These are phyloP conservation scores for Moesziomyces sp. DNA, from an alignment of 1,284 basidiomycete species.

Conservation along the genomic window DNA sequence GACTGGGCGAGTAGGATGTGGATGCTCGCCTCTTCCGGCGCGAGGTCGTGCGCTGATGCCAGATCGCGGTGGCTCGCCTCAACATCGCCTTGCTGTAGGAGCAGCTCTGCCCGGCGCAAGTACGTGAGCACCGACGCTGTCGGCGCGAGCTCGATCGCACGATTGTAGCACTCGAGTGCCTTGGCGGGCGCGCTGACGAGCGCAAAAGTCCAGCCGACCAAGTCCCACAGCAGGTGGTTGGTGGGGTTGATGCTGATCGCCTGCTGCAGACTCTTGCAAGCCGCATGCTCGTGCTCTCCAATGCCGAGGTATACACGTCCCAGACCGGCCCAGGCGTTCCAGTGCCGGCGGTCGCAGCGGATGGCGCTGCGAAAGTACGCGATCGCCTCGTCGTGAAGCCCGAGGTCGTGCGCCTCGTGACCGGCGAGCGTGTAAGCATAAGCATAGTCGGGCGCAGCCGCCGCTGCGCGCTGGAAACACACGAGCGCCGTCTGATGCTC, in stretches of 20 bases:
- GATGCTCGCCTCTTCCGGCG: constrained; percentile 60
- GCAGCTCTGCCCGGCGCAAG: constrained; percentile 31
- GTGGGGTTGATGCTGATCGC: constrained; percentile 55
- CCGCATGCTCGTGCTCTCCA: constrained; percentile 51
- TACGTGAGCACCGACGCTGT: constrained; percentile 36
- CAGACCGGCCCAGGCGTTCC: constrained; percentile 65
- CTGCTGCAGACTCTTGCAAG: constrained; percentile 54
- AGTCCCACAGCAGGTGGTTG: constrained; percentile 61
- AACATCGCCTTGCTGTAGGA: constrained; percentile 25
- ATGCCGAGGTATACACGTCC: constrained; percentile 57
- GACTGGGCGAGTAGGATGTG: constrained; percentile 64
- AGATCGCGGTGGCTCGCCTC: constrained; percentile 57
- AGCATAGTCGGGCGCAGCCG: constrained; percentile 58
- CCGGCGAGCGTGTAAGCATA: constrained; percentile 66
- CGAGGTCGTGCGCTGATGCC: constrained; percentile 52
- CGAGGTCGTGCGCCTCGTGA: constrained; percentile 63
- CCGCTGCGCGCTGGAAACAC: constrained; percentile 61
- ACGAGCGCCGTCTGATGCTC: constrained; percentile 62
- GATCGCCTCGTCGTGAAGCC: constrained; percentile 55
- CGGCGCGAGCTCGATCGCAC: constrained; percentile 31
- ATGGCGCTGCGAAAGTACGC: constrained; percentile 62
- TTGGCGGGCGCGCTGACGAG: constrained; percentile 28
- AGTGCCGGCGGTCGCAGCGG: constrained; percentile 60
- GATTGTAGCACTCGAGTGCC: constrained; percentile 40
- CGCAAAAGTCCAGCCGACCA: constrained; percentile 57